Base-by-base conservation (phyloP, 2,329 filamentous ascomycete species). In the Aureobasidium sp. region DNA sequence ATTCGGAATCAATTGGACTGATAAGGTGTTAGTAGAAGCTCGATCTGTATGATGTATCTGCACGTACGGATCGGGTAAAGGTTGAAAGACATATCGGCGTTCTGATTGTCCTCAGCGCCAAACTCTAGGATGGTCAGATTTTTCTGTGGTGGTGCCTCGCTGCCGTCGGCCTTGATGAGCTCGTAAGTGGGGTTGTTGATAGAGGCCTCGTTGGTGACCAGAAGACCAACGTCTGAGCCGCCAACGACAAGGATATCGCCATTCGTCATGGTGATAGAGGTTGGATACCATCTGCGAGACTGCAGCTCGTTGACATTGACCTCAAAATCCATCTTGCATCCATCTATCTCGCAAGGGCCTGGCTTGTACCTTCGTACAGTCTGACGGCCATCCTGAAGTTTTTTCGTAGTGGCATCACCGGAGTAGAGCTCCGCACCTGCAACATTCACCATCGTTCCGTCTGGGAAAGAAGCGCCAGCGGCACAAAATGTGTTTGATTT, bases 51-150 rank as follows among this genome's bases (percentile, higher is more conserved):
- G 14, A 14, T 14, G 9, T 13, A 14, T 5, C 32, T 21, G 3
- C 14, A 50, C 47, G 13, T 34, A 50, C 47, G 70, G 74, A 83
- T 88, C 0, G 86, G 86, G 62, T 89, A 89, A 30, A 88, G 72
- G 67, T 88, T 88, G 73, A 85, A 83, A 2, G 85, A 85, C 63
- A 87, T 82, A 3, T 85, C 87, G 13, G 81, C 77, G 63, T 81
- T 74, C 25, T 88, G 79, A 75, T 83, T 87, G 59, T 86, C 81
- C 34, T 72, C 84, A 81, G 67, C 79, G 78, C 21, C 85, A 72
- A 2, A 79, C 74, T 41, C 75, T 71, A 16, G 78, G 79, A 51
- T 37, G 10, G 48, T 45, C 21, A 57, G 34, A 29, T 58, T 47
- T 7, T 45, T 42, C 21, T 62, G 50, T 16, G 51, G 42, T 1